Conservation (phyloP, 2,329 filamentous ascomycete genomes). For the Stagonosporopsis chrysanthemi region DNA sequence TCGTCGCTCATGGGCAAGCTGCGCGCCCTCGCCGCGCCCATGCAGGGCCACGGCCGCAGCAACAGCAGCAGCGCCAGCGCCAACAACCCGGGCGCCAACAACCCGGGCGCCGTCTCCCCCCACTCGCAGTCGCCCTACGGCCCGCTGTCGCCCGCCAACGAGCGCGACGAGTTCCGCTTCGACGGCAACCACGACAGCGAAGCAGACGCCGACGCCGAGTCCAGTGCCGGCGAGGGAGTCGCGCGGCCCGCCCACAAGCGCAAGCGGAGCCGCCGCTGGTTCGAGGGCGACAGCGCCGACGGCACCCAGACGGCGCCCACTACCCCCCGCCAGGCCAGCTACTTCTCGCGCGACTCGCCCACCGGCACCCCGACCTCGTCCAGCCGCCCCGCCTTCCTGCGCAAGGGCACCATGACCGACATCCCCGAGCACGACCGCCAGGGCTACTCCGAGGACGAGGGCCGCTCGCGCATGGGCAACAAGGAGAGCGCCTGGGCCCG, state of each 20-base stretch:
- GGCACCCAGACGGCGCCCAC: constrained; percentile 69
- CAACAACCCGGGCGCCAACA: too few relatives aligned
- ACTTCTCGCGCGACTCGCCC: constrained; percentile 57
- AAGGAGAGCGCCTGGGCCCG: constrained; percentile 56
- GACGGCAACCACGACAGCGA: constrained; percentile 71
- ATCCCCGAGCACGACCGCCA: constrained; percentile 56
- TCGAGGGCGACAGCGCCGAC: constrained; percentile 50
- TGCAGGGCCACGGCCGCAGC: constrained; percentile 59
- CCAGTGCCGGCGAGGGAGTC: constrained; percentile 77
- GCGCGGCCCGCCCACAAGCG: constrained; percentile 60
- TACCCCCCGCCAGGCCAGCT: constrained; percentile 66
- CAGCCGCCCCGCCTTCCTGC: constrained; percentile 59
- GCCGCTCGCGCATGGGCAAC: constrained; percentile 54
- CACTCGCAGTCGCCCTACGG: constrained; percentile 30
- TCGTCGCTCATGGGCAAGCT: constrained; percentile 79
- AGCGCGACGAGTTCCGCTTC: constrained; percentile 55
- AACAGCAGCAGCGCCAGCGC: too few relatives aligned
- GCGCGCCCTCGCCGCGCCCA: constrained; percentile 72
- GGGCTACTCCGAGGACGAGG: constrained; percentile 61
- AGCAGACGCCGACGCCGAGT: constrained; percentile 80
- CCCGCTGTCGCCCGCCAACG: constrained; percentile 56
- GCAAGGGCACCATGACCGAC: constrained; percentile 58
- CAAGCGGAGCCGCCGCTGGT: constrained; percentile 68
- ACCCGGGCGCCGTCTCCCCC: too few relatives aligned
- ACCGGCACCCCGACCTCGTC: constrained; percentile 39